Percentiles rank a stretch among this genome's conserved stretches.
phyloP scores from a whole-genome alignment of 257 asterid species.

The Ajuga chamaepitys region DNA sequence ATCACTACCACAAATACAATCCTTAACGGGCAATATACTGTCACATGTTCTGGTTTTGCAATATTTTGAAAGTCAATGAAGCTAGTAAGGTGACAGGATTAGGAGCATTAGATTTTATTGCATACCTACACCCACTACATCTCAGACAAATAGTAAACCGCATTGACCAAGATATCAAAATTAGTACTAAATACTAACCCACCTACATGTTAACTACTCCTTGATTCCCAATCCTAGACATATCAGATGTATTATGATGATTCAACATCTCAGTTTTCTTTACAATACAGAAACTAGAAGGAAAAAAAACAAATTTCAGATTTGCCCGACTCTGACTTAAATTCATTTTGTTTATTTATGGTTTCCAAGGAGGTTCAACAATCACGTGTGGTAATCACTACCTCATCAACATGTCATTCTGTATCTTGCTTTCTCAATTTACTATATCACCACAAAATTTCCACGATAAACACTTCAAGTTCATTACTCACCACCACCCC shows the following conservation, averaged over 20 bases:
- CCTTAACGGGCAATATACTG: neutral
- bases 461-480: neutral
- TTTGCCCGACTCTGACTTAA: neutral
- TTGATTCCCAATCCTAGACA: neutral
- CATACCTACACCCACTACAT: slow-evolving; percentile 1
- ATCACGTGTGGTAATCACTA: neutral
- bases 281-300: neutral
- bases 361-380: neutral
- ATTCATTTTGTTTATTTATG: no score
- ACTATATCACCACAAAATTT: neutral
- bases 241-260: slow-evolving; percentile 1
- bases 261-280: neutral
- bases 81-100: neutral
- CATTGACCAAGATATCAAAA: neutral
- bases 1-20: neutral
- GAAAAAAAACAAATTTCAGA: neutral
- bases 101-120: neutral
- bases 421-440: neutral
- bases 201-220: neutral
- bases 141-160: slow-evolving; percentile 5
- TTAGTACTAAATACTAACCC: neutral
- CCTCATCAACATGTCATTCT: neutral
- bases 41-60: neutral
- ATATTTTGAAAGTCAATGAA: neutral
- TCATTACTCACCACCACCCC: neutral